Evolutionary conservation across 108 stramenopile species (phyloP), one percentile per base, ranked within the genome.

Genomic region (Seminavis robusta): DNA sequence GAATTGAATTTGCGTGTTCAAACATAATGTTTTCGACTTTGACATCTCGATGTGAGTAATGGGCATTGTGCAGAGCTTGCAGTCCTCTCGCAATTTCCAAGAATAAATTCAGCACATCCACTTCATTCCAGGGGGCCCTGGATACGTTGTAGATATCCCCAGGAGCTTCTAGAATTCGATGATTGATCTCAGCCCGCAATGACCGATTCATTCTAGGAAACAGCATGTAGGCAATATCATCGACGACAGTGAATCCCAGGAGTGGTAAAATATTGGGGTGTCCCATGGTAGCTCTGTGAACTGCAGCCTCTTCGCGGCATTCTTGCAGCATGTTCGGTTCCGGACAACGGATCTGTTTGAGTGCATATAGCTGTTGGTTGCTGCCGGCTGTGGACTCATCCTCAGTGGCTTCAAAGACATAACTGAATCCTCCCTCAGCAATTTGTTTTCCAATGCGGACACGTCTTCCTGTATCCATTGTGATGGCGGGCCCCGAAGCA

Each of bases 11-110:
- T 21, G 47, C 24, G 5, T 11, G 27, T 26, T 58, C 39, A 51
- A 86, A 65, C 32, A 91, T 43, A 6, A 87, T 36, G 54, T 92
- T 92, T 43, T 92, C 91, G 24, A 85, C 40, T 61, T 92, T 92
- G 52, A 92, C 74, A 58, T 92, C 91, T 3, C 91, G 71, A 69
- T 92, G 91, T 3, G 91, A 63, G 21, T 74, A 71, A 23, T 70
- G 61, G 25, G 71, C 60, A n/a, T 49, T 26, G 47, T 92, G 90
- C 82, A 92, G 76, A 2, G 71, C 64, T 11, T 50, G 39, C 16
- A 86, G 69, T 1, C 57, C 86, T 19, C 76, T 54, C 24, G 75
- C 26, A 15, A 92, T 45, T 10, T 73, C 71, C 4, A 63, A 49
- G 48, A 92, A 86, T 7, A 88, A 37, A 42, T 75, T 46, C 17